Evolutionary conservation across 208 protist species (phyloP).

Genomic region (Acanthamoeba rhysodes): DNA sequence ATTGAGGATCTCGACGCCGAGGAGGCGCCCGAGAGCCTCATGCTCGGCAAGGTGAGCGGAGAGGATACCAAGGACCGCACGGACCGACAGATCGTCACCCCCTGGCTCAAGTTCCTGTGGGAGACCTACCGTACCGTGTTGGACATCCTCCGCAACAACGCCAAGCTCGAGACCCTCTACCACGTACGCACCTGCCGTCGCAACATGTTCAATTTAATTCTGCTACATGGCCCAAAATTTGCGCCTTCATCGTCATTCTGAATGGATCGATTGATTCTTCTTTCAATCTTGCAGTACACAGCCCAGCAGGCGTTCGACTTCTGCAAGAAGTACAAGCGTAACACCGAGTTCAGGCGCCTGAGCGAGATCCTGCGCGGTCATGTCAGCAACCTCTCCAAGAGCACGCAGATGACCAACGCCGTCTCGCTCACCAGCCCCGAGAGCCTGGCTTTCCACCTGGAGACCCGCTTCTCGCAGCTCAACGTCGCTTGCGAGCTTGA

Average conservation of each 20-base stretch:
- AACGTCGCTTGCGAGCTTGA: conserved; percentile 88
- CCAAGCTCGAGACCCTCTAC: conserved; percentile 90
- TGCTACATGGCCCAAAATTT: too few species aligned
- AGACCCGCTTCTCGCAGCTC: conserved; percentile 90
- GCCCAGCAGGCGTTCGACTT: conserved; percentile 89
- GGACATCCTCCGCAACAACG: conserved; percentile 90
- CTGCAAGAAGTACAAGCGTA: conserved; percentile 91
- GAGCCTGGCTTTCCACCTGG: conserved; percentile 87
- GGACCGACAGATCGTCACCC: conserved; percentile 83
- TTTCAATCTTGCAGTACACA: conserved; percentile 74
- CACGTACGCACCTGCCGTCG: conserved; percentile 52
- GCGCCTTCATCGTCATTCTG: too few species aligned
- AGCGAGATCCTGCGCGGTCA: conserved; percentile 90
- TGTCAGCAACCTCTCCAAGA: conserved; percentile 82
- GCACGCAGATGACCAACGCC: conserved; percentile 79
- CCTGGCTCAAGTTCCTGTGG: conserved; percentile 90
- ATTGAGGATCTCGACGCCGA: conserved; percentile 87
- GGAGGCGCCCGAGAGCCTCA: conserved; percentile 87
- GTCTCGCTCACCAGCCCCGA: conserved; percentile 84
- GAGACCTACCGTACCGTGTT: conserved; percentile 91
- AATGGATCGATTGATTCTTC: neutral
- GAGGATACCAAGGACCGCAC: conserved; percentile 84
- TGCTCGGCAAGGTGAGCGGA: conserved; percentile 83
- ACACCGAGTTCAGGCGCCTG: conserved; percentile 90
- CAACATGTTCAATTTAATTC: neutral